Base-by-base conservation (phyloP, 257 asterid species). In the Fraxinus quadrangulata region DNA sequence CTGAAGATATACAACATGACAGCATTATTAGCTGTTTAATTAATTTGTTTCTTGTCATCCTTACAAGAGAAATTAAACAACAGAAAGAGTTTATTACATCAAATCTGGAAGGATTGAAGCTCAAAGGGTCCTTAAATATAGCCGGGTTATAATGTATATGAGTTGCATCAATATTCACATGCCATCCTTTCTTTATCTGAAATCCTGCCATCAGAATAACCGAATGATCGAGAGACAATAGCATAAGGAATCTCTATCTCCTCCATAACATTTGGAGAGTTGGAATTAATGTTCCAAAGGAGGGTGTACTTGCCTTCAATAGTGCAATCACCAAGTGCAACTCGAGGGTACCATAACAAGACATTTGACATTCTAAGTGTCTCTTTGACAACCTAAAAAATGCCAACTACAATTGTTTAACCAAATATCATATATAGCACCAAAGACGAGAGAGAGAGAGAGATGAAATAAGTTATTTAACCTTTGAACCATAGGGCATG, bases 171-270 rank as follows among this genome's bases (percentile, higher is more conserved):
- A 88, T 51, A 49, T 90, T 87, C 24, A 84, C 96, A 81, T 85
- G 79, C 96, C 93, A 88, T 19, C 96, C 96, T 79, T 87, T 90
- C 87, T 86, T 87, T 83, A 90, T 88, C 71, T 80, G 87, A 61
- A 81, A 75, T 33, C 93, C 96, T 88, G 87, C 70, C 30, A 28
- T 19, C 54, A 75, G 19, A 10, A 59, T 37, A 5, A n/a, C 12
- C 30, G 26, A 54, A 56, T 21, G 12, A 23, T 56, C 2, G 1
- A 56, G 67, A 56, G 67, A 56, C 13, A 56, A n/a, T 19, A 21
- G 21, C 13, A 21, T 21, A 56, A 21, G 28, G 9, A 6, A 56
- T 56, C 13, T 56, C 28, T 56, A 56, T 21, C 1, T 12, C 7
- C 67, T 56, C 4, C 28, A 21, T 56, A 21, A 56, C 67, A 21